A percentile compares a stretch with the other conserved stretches of the same genome.
Conservation (phyloP, 2,329 filamentous ascomycete species). For the Aureobasidium vineae region DNA sequence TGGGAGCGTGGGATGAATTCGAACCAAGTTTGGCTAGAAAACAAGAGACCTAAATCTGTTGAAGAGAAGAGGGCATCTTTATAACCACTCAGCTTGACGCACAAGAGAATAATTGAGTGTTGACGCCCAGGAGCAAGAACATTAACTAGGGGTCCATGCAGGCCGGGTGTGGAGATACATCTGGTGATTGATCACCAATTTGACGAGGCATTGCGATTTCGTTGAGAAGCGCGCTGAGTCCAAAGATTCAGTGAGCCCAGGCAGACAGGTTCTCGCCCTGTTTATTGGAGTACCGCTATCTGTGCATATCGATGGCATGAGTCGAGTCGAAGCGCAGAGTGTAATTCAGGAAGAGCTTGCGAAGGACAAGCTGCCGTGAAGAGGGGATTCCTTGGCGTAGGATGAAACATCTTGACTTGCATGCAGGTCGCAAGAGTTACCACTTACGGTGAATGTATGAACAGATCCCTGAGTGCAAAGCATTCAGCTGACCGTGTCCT, state of each 20-base stretch:
- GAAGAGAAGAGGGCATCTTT: neutral
- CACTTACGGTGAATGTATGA: neutral
- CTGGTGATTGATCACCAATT: constrained; percentile 14
- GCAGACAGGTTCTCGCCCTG: neutral
- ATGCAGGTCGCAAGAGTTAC: neutral
- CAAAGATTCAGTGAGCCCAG: neutral
- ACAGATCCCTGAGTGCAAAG: neutral
- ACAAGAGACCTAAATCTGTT: neutral
- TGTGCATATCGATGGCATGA: neutral
- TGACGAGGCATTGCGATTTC: neutral
- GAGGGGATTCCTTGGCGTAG: neutral
- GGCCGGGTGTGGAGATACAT: constrained; percentile 18
- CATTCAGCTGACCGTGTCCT: neutral
- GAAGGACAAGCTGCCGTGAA: neutral
- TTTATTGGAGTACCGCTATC: neutral
- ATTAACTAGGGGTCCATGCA: neutral
- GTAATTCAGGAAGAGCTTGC: constrained; percentile 19
- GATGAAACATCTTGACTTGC: neutral
- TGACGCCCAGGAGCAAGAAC: neutral
- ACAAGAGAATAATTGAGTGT: no score
- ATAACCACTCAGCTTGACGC: neutral
- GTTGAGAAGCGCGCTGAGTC: constrained; percentile 1
- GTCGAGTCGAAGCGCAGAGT: neutral
- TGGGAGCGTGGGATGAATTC: neutral
- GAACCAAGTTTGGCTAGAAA: neutral